A percentile compares a stretch with the other conserved stretches of the same genome.
Evolutionary conservation across 73 alveolate species (phyloP).

Genomic region (Paramecium pentaurelia): DNA sequence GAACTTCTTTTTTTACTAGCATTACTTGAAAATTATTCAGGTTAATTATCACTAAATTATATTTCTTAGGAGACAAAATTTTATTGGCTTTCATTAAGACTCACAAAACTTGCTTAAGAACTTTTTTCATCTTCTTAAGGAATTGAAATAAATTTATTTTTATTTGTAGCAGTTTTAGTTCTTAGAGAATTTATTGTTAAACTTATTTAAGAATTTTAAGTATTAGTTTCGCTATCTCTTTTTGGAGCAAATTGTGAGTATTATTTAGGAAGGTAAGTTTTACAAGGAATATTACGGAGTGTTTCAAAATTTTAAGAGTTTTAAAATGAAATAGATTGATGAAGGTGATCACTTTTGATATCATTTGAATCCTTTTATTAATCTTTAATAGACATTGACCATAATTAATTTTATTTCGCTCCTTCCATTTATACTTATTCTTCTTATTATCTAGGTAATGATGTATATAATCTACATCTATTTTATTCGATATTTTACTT

Average conservation of each 20-base stretch:
- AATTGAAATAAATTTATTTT: neutral
- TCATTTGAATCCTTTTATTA: neutral
- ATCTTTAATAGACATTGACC: neutral
- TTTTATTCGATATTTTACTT: neutral
- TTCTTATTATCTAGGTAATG: neutral
- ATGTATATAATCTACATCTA: neutral
- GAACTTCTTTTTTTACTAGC: neutral
- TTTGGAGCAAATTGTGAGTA: slow-evolving; percentile 1
- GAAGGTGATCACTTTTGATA: neutral
- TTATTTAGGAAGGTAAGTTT: neutral
- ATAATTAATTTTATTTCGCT: neutral
- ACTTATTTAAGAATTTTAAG: neutral
- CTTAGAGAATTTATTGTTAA: neutral
- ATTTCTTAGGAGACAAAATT: neutral
- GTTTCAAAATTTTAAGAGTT: neutral
- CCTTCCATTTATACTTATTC: neutral
- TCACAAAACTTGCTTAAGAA: neutral
- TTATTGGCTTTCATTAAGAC: neutral
- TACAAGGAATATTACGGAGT: neutral
- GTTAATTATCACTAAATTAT: neutral
- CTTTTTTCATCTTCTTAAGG: neutral
- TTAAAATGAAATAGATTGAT: neutral
- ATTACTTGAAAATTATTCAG: neutral
- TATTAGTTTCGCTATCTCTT: neutral
- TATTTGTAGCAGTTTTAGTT: neutral